These are phyloP conservation scores for Trametes coccinea DNA, from an alignment of 768 basidiomycete species.

Conservation along the genomic window DNA sequence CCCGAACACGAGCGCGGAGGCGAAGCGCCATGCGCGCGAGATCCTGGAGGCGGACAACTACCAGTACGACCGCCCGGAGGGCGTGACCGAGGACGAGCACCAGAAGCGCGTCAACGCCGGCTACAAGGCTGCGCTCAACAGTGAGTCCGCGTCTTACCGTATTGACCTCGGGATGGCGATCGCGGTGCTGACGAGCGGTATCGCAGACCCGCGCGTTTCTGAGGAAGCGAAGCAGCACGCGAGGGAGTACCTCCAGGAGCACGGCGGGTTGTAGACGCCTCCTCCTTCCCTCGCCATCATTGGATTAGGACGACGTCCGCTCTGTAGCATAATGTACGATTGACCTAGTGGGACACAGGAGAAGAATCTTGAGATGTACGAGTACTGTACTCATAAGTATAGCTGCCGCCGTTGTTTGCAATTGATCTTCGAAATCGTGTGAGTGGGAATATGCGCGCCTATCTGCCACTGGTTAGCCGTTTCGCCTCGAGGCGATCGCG, in stretches of 20 bases:
- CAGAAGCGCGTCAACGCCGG: conserved; percentile 50
- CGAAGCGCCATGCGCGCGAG: conserved; percentile 56
- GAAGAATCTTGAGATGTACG: background rate
- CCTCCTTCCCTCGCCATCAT: too few species aligned
- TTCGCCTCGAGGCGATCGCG: background rate
- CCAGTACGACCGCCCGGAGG: conserved; percentile 31
- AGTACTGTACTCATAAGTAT: background rate
- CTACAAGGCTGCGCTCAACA: conserved; percentile 55
- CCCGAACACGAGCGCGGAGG: conserved; percentile 45
- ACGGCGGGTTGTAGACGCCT: conserved; percentile 26
- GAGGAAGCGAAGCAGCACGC: conserved; percentile 52
- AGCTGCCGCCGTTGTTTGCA: background rate
- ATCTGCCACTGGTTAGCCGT: background rate
- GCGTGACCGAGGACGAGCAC: conserved; percentile 41
- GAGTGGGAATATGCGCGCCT: too few species aligned
- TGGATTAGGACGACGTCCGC: background rate
- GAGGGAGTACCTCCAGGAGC: conserved; percentile 38
- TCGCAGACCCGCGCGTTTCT: conserved; percentile 47
- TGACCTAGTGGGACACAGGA: background rate
- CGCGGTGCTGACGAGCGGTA: background rate
- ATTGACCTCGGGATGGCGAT: background rate
- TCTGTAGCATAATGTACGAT: conserved; percentile 1
- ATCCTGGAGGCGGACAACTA: conserved; percentile 50
- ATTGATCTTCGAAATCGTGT: too few species aligned
- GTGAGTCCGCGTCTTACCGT: conserved; percentile 32